A percentile compares a stretch with the other conserved stretches of the same genome.
These are phyloP conservation scores for Chrysanthemum seticuspe DNA, from an alignment of 129 eudicot genomes.

Conservation along the genomic window DNA sequence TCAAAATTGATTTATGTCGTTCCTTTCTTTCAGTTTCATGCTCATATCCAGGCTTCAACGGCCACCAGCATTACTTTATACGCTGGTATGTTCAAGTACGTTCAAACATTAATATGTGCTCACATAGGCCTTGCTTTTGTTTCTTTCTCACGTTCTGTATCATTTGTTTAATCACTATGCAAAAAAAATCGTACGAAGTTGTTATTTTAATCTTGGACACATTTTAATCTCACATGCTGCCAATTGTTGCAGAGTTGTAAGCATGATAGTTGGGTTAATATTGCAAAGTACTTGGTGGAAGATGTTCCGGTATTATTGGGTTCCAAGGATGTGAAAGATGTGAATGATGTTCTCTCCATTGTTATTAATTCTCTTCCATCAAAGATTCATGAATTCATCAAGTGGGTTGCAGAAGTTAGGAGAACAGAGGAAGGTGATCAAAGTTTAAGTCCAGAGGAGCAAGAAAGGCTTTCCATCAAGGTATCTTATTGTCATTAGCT, in stretches of 20 bases:
- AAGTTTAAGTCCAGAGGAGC: conserved; percentile 81
- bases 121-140: conserved; percentile 3
- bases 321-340: conserved; percentile 46
- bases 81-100: conserved; percentile 64
- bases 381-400: conserved; percentile 78
- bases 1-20: background rate
- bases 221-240: conserved; percentile 6
- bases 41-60: conserved; percentile 82
- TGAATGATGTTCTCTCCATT: conserved; percentile 60
- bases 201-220: conserved; percentile 11
- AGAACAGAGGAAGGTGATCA: conserved; percentile 73
- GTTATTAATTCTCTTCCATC: conserved; percentile 77
- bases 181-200: background rate
- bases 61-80: conserved; percentile 88
- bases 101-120: conserved; percentile 14
- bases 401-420: conserved; percentile 97
- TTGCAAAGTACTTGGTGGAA: conserved; percentile 82
- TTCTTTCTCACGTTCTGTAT: background rate
- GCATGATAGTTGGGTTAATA: conserved; percentile 87
- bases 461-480: conserved; percentile 68
- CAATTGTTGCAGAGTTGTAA: conserved; percentile 75
- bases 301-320: conserved; percentile 77
- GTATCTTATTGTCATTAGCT: conserved; percentile 31
- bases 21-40: conserved; percentile 69
- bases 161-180: conserved; percentile 11